Conservation (phyloP, 441 rosid genomes). For the Omphalea diandra region DNA sequence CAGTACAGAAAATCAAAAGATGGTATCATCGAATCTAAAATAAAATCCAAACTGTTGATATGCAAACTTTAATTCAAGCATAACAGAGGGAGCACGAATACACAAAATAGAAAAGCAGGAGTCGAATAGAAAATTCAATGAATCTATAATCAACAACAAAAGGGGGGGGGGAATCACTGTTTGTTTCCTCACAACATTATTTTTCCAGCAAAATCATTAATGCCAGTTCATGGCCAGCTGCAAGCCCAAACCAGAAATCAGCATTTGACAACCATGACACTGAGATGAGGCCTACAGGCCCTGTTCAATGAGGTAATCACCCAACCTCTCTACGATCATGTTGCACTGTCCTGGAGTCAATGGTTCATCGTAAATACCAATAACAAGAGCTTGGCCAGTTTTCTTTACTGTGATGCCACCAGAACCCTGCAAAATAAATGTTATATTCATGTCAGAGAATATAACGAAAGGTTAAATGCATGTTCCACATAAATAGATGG, state of each 20-base stretch:
- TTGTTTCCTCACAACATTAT: slow-evolving; percentile 25
- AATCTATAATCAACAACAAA: slow-evolving; percentile 3
- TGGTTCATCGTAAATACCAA: slow-evolving; percentile 75
- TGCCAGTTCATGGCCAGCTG: slow-evolving; percentile 23
- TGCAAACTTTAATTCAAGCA: slow-evolving; percentile 17
- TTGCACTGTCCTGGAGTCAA: slow-evolving; percentile 85
- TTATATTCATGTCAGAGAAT: background rate
- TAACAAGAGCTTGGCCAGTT: slow-evolving; percentile 57
- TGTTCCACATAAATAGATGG: background rate
- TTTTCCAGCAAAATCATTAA: slow-evolving; percentile 24
- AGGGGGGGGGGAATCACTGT: background rate
- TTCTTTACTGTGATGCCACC: slow-evolving; percentile 80
- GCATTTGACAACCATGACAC: slow-evolving; percentile 10
- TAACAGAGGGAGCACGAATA: slow-evolving; percentile 13
- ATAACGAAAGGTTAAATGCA: background rate
- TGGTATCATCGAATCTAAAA: slow-evolving; percentile 9
- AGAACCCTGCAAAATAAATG: slow-evolving; percentile 47
- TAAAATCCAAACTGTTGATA: slow-evolving; percentile 14
- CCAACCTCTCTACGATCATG: slow-evolving; percentile 82
- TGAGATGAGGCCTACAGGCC: slow-evolving; percentile 38
- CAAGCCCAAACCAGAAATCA: slow-evolving; percentile 23
- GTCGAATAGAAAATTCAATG: background rate
- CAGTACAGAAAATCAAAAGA: background rate
- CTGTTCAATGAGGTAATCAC: slow-evolving; percentile 80
- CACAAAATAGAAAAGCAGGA: slow-evolving; percentile 11